Base-by-base conservation (phyloP, 768 basidiomycete species). In the Coprinopsis cinerea region DNA sequence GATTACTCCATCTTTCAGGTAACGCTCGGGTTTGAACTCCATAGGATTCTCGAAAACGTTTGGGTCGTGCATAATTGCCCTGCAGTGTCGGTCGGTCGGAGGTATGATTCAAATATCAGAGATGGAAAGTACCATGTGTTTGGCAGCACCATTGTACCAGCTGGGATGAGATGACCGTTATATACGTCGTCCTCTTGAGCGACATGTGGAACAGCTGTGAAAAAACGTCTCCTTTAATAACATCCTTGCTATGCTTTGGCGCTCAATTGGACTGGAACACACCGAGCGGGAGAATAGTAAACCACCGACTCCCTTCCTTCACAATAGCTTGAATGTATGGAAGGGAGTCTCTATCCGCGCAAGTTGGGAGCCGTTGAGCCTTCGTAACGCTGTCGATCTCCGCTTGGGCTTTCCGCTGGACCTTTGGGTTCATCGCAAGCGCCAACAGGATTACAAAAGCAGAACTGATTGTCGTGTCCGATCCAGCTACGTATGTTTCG, bases 241-340 rank as follows among this genome's bases (percentile, higher is more conserved):
- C 45, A 10, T 36, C 11, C 54, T 20, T 5, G 52, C 26, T 4
- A 48, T 40, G 9, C 37, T 14, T 27, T 61, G 44, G 27, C 56
- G 54, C 7, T 13, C 17, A 24, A 32, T 7, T 7, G 30, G 30
- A 32, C 30, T 15, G 15, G 15, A 7, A 32, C 36, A 5, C 5
- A 55, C 55, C 51, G 15, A 53, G 25, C 10, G 55, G 52, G 15
- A 47, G 51, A 1, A 55, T 57, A 18, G 37, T 48, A 14, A 52
- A 41, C 63, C 62, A 61, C 27, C 61, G 49, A 5, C 51, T 44
- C 0, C 49, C 46, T 45, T 73, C 71, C 44, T 67, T 62, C 20
- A 71, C 37, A 7, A 71, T 51, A 1, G 63, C 63, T 24, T 67
- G 61, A 18, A 73, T 48, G 47, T 71, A 76, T 2, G 69, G 69